Evolutionary conservation across 2,329 filamentous ascomycete species (phyloP).

Genomic region (Alternaria ventricosa): DNA sequence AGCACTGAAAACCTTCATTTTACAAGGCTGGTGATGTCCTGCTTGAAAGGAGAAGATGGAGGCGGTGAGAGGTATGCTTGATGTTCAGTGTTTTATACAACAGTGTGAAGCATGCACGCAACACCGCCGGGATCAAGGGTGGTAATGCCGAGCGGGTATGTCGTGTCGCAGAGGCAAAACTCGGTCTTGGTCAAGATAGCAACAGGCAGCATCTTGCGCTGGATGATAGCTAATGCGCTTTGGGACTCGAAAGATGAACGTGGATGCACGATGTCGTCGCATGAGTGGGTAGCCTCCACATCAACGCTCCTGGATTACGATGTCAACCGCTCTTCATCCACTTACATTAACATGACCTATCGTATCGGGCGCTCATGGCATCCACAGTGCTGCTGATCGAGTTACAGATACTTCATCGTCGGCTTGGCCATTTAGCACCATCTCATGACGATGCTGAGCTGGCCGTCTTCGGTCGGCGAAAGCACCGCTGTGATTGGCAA

Average conservation of each 20-base stretch:
- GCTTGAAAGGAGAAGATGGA: not conserved
- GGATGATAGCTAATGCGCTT: not conserved
- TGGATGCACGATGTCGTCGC: not conserved
- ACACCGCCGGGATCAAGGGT: not conserved
- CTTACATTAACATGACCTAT: not conserved
- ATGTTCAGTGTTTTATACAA: slow-evolving; percentile 2
- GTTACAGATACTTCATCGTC: not conserved
- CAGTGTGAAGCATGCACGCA: not conserved
- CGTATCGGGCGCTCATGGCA: not conserved
- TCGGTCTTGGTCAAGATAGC: not conserved
- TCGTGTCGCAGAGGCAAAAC: not conserved
- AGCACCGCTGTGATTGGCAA: not conserved
- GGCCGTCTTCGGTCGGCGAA: not conserved
- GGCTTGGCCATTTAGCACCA: not conserved
- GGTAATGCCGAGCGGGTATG: not conserved
- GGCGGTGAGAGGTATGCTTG: not conserved
- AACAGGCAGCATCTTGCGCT: not conserved
- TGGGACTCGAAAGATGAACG: not conserved
- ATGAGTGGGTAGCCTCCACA: not conserved
- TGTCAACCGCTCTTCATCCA: not conserved
- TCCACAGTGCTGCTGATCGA: not conserved
- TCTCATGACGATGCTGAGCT: not conserved
- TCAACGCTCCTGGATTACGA: not conserved
- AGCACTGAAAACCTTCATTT: slow-evolving; percentile 24
- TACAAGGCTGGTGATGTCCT: not conserved